A percentile compares a stretch with the other conserved stretches of the same genome.
Evolutionary conservation across 257 asterid species (phyloP).

Genomic region (Fraxinus anomala): DNA sequence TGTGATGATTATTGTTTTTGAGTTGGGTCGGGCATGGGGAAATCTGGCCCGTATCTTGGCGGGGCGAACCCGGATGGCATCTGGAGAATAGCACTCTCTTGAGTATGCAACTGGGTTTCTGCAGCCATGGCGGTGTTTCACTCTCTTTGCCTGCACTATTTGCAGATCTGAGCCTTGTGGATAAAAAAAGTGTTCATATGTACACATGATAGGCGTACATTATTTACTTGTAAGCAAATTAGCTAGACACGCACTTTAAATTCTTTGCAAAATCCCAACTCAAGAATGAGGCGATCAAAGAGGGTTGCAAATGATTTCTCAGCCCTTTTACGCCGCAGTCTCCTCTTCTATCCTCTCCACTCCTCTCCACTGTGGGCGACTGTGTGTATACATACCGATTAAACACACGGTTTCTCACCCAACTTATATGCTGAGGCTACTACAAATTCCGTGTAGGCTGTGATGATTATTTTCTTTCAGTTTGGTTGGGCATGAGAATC

Average conservation of each 20-base stretch:
- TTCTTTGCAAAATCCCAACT: neutral
- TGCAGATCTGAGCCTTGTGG: slow-evolving; percentile 32
- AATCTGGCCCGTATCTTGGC: slow-evolving; percentile 52
- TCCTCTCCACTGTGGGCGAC: too few species aligned
- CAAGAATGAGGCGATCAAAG: slow-evolving; percentile 24
- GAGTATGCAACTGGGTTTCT: neutral
- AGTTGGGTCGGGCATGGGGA: slow-evolving; percentile 38
- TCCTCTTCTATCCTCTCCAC: too few species aligned
- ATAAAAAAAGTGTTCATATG: too few species aligned
- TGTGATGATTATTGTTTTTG: slow-evolving; percentile 34
- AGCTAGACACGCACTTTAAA: too few species aligned
- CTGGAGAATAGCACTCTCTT: slow-evolving; percentile 3
- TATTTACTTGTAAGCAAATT: too few species aligned
- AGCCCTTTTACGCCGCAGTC: too few species aligned
- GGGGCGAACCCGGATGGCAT: slow-evolving; percentile 38
- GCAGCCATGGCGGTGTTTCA: slow-evolving; percentile 24
- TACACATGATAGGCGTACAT: too few species aligned
- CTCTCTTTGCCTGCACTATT: slow-evolving; percentile 11
- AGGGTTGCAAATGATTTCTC: neutral
- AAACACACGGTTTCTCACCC: too few species aligned
- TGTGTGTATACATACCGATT: too few species aligned
- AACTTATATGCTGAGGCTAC: neutral
- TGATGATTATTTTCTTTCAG: neutral
- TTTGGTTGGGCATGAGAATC: neutral
- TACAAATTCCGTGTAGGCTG: too few species aligned